Conservation (phyloP, 495 filamentous ascomycete genomes). For the Amphirosellinia nigrospora region DNA sequence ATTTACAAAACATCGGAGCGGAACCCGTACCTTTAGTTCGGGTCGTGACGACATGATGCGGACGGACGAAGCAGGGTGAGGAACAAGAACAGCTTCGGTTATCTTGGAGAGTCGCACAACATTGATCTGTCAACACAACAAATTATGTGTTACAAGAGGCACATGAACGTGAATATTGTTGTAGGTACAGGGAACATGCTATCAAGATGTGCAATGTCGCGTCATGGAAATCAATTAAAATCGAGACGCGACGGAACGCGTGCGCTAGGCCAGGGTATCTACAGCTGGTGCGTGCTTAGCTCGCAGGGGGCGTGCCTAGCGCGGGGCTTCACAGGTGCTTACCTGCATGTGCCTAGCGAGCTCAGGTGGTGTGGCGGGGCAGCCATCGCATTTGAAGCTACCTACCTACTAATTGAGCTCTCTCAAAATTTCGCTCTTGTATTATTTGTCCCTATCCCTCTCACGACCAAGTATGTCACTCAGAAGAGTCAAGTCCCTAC, state of each 20-base stretch:
- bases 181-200: too few relatives aligned
- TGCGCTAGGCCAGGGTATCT: constrained; percentile 18
- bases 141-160: neutral
- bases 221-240: constrained; percentile 38
- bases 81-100: constrained; percentile 1
- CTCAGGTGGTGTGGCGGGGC: neutral
- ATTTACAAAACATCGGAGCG: neutral
- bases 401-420: neutral
- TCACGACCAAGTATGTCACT: neutral
- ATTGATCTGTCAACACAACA: neutral
- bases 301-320: neutral
- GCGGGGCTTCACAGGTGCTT: neutral
- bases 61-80: constrained; percentile 2
- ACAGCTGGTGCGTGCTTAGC: neutral
- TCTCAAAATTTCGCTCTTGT: constrained; percentile 2
- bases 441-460: neutral
- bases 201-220: constrained; percentile 27
- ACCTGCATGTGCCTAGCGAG: too few relatives aligned
- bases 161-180: neutral
- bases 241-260: constrained; percentile 37
- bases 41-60: constrained; percentile 85
- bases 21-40: constrained; percentile 76
- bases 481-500: neutral
- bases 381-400: neutral
- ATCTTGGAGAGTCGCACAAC: neutral